These are phyloP conservation scores for Larix sibirica DNA, from an alignment of 83 land plant genomes.

Conservation along the genomic window DNA sequence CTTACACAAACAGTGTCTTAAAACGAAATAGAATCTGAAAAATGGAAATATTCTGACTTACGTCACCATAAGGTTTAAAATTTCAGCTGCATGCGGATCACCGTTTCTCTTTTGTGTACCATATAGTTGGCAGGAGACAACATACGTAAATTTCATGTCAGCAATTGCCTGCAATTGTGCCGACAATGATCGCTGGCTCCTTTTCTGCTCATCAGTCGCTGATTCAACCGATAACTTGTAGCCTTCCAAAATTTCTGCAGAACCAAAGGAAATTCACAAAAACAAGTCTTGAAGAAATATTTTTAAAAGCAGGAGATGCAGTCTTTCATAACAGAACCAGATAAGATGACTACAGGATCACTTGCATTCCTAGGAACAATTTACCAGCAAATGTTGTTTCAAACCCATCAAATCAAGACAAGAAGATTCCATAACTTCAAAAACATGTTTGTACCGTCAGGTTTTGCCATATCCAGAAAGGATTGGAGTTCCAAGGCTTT, in stretches of 20 bases:
- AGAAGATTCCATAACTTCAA: too few relatives aligned
- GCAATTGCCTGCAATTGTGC: slow-evolving; percentile 59
- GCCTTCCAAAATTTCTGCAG: slow-evolving; percentile 51
- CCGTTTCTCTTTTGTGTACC: slow-evolving; percentile 33
- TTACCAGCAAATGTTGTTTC: too few relatives aligned
- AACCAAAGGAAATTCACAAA: background rate
- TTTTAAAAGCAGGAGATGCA: background rate
- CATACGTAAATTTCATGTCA: slow-evolving; percentile 76
- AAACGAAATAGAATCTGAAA: background rate
- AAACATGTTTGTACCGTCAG: slow-evolving; percentile 33
- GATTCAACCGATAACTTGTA: slow-evolving; percentile 24
- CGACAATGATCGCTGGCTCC: slow-evolving; percentile 15
- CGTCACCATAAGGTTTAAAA: slow-evolving; percentile 73
- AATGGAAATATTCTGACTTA: slow-evolving; percentile 15
- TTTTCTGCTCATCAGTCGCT: slow-evolving; percentile 1
- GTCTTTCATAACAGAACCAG: too few relatives aligned
- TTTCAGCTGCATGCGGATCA: slow-evolving; percentile 50
- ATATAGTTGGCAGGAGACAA: slow-evolving; percentile 82
- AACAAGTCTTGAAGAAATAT: too few relatives aligned
- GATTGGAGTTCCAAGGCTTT: slow-evolving; percentile 74
- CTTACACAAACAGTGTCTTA: background rate
- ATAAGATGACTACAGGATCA: too few relatives aligned
- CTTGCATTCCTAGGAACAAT: too few relatives aligned
- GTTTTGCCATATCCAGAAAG: slow-evolving; percentile 65
- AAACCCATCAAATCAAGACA: too few relatives aligned